Evolutionary conservation across 805 yeast genomes (phyloP).

Genomic region (Zygoascus biomembranicola): DNA sequence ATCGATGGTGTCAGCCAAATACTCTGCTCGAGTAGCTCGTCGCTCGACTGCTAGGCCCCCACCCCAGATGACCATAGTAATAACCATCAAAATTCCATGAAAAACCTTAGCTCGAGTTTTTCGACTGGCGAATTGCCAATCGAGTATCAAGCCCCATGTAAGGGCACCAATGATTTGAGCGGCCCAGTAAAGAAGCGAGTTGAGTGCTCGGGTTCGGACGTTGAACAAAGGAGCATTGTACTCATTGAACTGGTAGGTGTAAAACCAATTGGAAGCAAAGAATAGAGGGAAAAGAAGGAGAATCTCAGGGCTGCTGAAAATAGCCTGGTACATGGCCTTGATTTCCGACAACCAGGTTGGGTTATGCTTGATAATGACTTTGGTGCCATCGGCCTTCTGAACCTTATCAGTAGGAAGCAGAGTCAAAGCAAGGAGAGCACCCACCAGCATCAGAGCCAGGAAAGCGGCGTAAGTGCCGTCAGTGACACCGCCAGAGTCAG

Average conservation of each 20-base stretch:
- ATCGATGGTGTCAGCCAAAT: slow-evolving; percentile 16
- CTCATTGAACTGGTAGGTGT: slow-evolving; percentile 56
- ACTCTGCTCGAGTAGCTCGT: slow-evolving; percentile 33
- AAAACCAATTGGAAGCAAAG: slow-evolving; percentile 57
- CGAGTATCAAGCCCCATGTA: slow-evolving; percentile 41
- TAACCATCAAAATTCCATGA: slow-evolving; percentile 30
- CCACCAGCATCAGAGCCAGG: slow-evolving; percentile 42
- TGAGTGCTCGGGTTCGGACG: slow-evolving; percentile 52
- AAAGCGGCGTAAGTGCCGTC: slow-evolving; percentile 50
- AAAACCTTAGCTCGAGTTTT: slow-evolving; percentile 40
- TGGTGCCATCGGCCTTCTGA: slow-evolving; percentile 41
- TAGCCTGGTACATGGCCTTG: slow-evolving; percentile 32
- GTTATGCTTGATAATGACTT: slow-evolving; percentile 37
- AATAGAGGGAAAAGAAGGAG: slow-evolving; percentile 51
- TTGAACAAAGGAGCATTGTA: slow-evolving; percentile 49
- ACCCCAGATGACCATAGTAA: slow-evolving; percentile 48
- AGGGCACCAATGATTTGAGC: slow-evolving; percentile 53
- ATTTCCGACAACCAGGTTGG: slow-evolving; percentile 42
- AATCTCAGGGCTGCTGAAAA: slow-evolving; percentile 38
- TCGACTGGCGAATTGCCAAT: slow-evolving; percentile 35
- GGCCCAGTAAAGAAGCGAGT: slow-evolving; percentile 53
- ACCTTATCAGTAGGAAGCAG: slow-evolving; percentile 45
- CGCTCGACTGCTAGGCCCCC: slow-evolving; percentile 46
- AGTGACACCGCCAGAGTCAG: slow-evolving; percentile 26
- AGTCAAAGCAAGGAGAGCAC: slow-evolving; percentile 37